Evolutionary conservation across 345 rosid genomes (phyloP), one percentile per base, ranked within the genome.

Genomic region (Linum trigynum): DNA sequence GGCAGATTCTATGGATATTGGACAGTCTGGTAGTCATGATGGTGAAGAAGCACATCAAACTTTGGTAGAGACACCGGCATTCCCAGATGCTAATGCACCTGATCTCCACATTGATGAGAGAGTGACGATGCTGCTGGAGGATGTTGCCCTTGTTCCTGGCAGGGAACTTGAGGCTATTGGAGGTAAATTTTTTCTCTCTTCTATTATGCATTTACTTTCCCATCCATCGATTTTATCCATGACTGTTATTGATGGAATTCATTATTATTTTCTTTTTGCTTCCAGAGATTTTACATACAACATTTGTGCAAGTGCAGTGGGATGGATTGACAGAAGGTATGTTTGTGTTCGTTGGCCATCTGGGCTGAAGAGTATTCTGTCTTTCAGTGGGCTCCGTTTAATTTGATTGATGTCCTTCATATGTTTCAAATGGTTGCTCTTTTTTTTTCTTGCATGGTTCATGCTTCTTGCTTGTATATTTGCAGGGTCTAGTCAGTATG

Each of bases 121-220:
- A 73, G 82, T 95, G 55, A 77, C 77, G 69, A 85, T 82, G 72
- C 79, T 95, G 67, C 72, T 95, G 72, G 86, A 85, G 59, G 99
- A 95, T 72, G 74, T 73, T 75, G 74, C 75, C 62, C 62, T 87
- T 58, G 63, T 76, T 56, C 92, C 92, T 32, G 97, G 96, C 75
- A 83, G 68, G 71, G 97, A 95, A 75, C 81, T 91, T 67, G 96
- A 95, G 71, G 80, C 78, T 57, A 67, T 95, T 76, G 83, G 86
- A 80, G 99, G 99, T 95, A 84, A 23, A 53, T 15, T 59, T 15
- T 35, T 15, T 35, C 32, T 23, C 32, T 23, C 66, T 59, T 66
- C 55, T 45, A 35, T 38, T 59, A 72, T 59, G 16, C 45, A 59
- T 45, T 10, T 3, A 48, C 8, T 65, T 58, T 48, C 64, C 36